Conservation (phyloP, 2,329 filamentous ascomycete genomes). For the Exophiala sp. region DNA sequence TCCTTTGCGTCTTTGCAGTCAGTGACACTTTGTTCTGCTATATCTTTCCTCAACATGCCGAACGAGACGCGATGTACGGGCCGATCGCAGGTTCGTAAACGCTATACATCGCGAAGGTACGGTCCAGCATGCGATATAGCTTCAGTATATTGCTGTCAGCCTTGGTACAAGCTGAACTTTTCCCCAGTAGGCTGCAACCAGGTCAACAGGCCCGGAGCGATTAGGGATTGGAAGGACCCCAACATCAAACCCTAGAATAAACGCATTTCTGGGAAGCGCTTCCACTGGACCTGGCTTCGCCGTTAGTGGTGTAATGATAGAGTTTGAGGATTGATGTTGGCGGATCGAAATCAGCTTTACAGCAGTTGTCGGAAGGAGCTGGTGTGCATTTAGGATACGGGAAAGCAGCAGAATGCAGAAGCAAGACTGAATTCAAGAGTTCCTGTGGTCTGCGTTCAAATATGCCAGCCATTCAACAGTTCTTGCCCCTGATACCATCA, state of each 20-base stretch:
- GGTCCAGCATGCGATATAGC: slow-evolving; percentile 40
- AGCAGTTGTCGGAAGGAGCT: no score
- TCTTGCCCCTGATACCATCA: no score
- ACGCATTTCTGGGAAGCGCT: slow-evolving; percentile 19
- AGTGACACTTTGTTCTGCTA: neutral
- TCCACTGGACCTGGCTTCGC: slow-evolving; percentile 2
- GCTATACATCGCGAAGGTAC: slow-evolving; percentile 25
- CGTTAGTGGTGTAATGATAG: neutral
- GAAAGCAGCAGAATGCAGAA: no score
- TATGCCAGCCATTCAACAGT: no score
- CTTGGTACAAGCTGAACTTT: slow-evolving; percentile 41
- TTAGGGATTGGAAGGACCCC: neutral
- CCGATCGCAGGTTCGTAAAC: slow-evolving; percentile 51
- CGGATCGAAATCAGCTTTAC: no score
- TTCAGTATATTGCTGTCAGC: slow-evolving; percentile 48
- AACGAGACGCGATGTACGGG: slow-evolving; percentile 61
- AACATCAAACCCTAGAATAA: slow-evolving; percentile 26
- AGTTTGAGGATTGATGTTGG: neutral
- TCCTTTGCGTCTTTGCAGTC: slow-evolving; percentile 32
- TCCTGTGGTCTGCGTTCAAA: no score
- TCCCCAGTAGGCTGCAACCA: slow-evolving; percentile 42
- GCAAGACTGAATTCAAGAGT: no score
- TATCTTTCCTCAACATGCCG: slow-evolving; percentile 36
- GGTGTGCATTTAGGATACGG: no score
- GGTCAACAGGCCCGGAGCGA: neutral